Percentiles rank a stretch among this genome's conserved stretches.
These are phyloP conservation scores for Rhododendron vialii DNA, from an alignment of 148 eudicot genomes.

Conservation along the genomic window DNA sequence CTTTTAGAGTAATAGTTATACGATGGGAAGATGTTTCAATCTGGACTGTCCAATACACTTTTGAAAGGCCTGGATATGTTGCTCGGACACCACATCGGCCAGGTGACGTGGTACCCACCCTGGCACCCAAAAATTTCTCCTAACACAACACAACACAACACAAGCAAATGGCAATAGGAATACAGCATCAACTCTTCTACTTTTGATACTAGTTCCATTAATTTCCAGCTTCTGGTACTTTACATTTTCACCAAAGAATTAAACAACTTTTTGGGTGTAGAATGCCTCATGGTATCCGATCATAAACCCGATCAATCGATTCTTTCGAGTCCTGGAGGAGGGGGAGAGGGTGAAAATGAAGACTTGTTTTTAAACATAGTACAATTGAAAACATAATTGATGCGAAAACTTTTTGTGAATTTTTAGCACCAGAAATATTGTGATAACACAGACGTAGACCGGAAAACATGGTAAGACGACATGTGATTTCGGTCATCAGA, in stretches of 20 bases:
- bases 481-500: neutral
- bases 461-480: neutral
- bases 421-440: neutral
- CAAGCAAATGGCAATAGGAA: neutral
- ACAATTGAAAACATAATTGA: neutral
- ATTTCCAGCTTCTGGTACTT: neutral
- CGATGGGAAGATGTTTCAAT: too few relatives aligned
- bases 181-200: too few relatives aligned
- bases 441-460: neutral
- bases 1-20: too few relatives aligned
- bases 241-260: neutral
- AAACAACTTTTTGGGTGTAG: neutral
- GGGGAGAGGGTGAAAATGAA: too few relatives aligned
- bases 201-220: too few relatives aligned
- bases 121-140: too few relatives aligned
- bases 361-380: too few relatives aligned
- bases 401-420: neutral
- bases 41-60: too few relatives aligned
- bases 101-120: too few relatives aligned
- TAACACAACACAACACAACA: neutral
- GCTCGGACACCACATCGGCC: too few relatives aligned
- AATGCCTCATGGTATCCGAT: neutral
- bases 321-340: neutral
- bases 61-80: too few relatives aligned
- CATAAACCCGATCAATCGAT: neutral